Base-by-base conservation (phyloP, 129 eudicot species). In the Chrysanthemum makinoi region DNA sequence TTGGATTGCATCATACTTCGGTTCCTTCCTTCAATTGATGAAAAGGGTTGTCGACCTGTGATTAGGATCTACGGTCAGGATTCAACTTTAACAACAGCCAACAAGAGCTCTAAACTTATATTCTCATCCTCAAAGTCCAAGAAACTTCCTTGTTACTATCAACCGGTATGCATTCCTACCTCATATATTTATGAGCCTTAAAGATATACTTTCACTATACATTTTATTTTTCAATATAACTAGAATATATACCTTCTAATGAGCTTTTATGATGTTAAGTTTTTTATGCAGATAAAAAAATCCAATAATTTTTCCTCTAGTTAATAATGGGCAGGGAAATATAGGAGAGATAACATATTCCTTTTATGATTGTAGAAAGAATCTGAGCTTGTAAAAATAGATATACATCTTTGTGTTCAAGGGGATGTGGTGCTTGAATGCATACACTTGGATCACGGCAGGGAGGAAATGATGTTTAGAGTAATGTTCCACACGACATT, bases 371-470 rank as follows among this genome's bases (percentile, higher is more conserved):
- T 89, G 85, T 90, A 93, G 98, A 97, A 86, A 81, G 99, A 95
- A 62, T 86, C 94, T 46, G 82, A 66, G 28, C 28, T 86, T 10
- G 94, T 90, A 75, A 90, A 86, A 78, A 63, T 95, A 54, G 96
- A 95, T 57, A 78, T 95, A 75, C 89, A 79, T 75, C 82, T 80
- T 60, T 86, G 83, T 43, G 84, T 88, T 65, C 97, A 88, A 81
- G 99, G 99, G 65, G 99, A 95, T 78, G 87, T 90, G 50, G 89
- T 94, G 64, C 83, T 94, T 58, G 99, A 94, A 75, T 89, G 95
- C 80, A 50, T 90, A 73, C 97, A 89, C 78, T 77, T 94, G 84
- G 86, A 84, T 51, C 84, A 80, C 70, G 89, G 66, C 35, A 76
- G 85, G 44, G 97, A 94, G 75, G 96, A 94, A 71, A 84, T 83